Percentiles rank a stretch among this genome's conserved stretches.
Evolutionary conservation across 2,329 filamentous ascomycete species (phyloP).

Genomic region (Myrmaecium sp.): DNA sequence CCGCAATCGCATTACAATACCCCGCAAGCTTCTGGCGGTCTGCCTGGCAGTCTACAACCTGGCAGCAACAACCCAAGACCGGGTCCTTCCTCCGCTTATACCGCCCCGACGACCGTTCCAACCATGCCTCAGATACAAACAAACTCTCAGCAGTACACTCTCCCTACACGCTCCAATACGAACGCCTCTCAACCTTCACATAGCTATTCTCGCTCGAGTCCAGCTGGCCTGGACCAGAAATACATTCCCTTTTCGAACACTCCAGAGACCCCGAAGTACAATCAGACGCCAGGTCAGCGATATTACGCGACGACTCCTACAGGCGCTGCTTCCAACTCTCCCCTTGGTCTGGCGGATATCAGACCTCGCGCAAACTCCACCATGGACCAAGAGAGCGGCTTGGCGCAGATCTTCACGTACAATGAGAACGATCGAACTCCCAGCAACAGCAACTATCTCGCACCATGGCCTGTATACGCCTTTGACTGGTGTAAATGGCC

Average conservation of each 20-base stretch:
- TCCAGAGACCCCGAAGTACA: conserved; percentile 37
- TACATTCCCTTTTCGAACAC: conserved; percentile 49
- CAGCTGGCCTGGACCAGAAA: conserved; percentile 45
- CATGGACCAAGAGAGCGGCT: conserved; percentile 53
- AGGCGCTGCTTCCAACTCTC: conserved; percentile 59
- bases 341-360: conserved; percentile 82
- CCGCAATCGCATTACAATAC: conserved; percentile 21
- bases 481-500: conserved; percentile 99
- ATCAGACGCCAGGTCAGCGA: conserved; percentile 35
- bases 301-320: conserved; percentile 41
- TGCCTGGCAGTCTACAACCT: conserved; percentile 44
- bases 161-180: conserved; percentile 48
- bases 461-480: conserved; percentile 89
- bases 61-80: conserved; percentile 32
- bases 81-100: conserved; percentile 35
- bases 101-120: conserved; percentile 39
- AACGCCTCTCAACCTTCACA: conserved; percentile 32
- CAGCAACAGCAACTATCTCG: conserved; percentile 79
- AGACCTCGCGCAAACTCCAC: conserved; percentile 70
- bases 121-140: conserved; percentile 33
- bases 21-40: conserved; percentile 16
- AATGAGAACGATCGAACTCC: conserved; percentile 51
- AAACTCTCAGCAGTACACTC: conserved; percentile 42
- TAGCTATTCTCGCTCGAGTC: conserved; percentile 72
- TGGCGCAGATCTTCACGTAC: conserved; percentile 37